Conservation (phyloP, 305 asterid genomes). For the Fraxinus albicans region DNA sequence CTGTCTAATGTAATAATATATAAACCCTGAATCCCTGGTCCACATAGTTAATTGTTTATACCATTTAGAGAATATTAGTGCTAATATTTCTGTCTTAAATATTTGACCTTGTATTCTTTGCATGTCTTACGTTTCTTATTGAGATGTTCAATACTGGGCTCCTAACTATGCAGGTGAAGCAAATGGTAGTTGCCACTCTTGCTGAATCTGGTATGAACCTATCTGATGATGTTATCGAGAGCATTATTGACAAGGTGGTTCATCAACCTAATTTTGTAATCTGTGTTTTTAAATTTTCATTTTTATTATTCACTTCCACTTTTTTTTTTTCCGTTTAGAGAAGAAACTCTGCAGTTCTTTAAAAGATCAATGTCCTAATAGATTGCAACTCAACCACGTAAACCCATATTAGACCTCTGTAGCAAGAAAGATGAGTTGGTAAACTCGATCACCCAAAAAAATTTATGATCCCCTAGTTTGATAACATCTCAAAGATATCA, state of each 20-base stretch:
- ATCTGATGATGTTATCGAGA: conserved; percentile 94
- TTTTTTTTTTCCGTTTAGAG: neutral
- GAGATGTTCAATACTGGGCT: conserved; percentile 14
- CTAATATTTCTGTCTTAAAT: neutral
- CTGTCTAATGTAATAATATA: neutral
- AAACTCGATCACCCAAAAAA: neutral
- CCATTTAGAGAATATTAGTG: neutral
- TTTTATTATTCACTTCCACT: neutral
- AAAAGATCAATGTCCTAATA: neutral
- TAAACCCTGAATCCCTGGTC: neutral
- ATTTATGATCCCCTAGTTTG: neutral
- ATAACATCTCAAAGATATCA: neutral
- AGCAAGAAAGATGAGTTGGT: conserved; percentile 4
- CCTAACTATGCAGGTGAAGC: conserved; percentile 70
- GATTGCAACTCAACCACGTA: neutral
- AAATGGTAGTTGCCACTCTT: conserved; percentile 99
- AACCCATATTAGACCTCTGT: neutral
- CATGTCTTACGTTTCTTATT: conserved; percentile 1
- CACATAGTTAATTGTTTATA: neutral
- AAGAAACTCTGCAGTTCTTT: neutral
- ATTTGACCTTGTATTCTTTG: neutral
- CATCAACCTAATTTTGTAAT: conserved; percentile 2
- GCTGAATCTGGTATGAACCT: conserved; percentile 99
- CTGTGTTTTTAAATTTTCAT: neutral
- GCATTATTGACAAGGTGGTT: conserved; percentile 93